Conservation (phyloP, 306 rosid species). For the Oemleria cerasiformis region DNA sequence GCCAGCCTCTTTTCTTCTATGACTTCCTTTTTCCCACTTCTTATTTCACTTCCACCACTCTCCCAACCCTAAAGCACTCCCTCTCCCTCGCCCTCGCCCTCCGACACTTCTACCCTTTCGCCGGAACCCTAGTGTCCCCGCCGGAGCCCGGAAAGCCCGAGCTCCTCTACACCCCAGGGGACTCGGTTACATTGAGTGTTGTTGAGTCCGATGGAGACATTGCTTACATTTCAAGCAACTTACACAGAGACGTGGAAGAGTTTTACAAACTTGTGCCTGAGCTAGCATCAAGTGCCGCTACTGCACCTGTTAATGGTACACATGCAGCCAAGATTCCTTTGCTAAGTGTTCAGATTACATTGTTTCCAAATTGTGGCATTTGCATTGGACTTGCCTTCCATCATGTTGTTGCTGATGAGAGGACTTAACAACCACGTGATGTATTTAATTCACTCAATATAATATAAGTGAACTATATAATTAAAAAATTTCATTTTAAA, state of each 20-base stretch:
- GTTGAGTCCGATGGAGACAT: constrained; percentile 36
- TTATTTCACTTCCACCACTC: constrained; percentile 29
- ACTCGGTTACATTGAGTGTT: constrained; percentile 29
- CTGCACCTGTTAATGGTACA: not conserved
- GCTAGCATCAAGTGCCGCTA: constrained; percentile 5
- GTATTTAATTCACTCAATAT: too few species aligned
- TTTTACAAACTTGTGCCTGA: constrained; percentile 36
- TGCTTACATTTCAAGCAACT: constrained; percentile 13
- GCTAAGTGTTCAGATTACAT: constrained; percentile 39
- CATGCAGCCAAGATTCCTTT: constrained; percentile 22
- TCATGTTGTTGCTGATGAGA: constrained; percentile 34
- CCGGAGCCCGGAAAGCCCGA: constrained; percentile 28
- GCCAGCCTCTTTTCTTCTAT: constrained; percentile 50
- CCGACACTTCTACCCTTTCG: constrained; percentile 44
- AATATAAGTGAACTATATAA: too few species aligned
- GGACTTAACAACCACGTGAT: too few species aligned
- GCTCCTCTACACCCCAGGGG: constrained; percentile 14
- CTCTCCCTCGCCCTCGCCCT: constrained; percentile 54
- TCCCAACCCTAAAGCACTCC: constrained; percentile 48
- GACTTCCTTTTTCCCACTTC: constrained; percentile 23
- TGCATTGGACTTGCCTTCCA: constrained; percentile 43
- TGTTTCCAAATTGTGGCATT: constrained; percentile 42
- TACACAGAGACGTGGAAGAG: constrained; percentile 20
- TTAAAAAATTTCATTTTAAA: too few species aligned
- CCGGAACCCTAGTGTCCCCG: constrained; percentile 26